Evolutionary conservation across 331 rosid genomes (phyloP), one percentile per base, ranked within the genome.

Genomic region (Saraca asoca): DNA sequence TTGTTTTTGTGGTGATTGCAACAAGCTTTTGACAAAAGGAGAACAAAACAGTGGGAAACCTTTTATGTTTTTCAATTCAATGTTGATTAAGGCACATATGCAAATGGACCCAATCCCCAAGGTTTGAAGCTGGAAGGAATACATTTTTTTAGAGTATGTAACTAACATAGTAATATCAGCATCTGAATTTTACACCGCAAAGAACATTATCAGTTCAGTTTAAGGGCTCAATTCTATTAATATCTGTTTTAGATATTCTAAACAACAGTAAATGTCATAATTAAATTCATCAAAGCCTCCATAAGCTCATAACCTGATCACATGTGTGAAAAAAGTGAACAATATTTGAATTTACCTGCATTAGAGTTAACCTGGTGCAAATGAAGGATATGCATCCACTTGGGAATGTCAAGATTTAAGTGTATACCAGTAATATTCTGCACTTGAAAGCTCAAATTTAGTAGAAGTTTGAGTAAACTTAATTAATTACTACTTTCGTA

Each of bases 371-470:
- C 74, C 88, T 78, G 81, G 79, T 90, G 96, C 86, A 86, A 66
- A 74, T 75, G 95, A 85, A 94, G 95, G 64, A 90, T 70, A 70
- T 14, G 89, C 83, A 82, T 69, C 99, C 96, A 94, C 84, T 90
- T 94, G 54, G 96, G 95, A 75, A 84, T 64, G 79, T 94, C 97
- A 77, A 94, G 87, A 88, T 88, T 77, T 53, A 83, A 77, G 80
- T 79, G 87, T 73, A 94, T 82, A 58, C 97, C 97, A 50, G 96
- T 78, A 77, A 90, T 68, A 80, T 79, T 81, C 99, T 94, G 85
- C 91, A 85, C 54, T 66, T 66, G 68, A 73, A 85, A 72, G 11
- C 54, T 68, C 61, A 70, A 66, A 62, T 58, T 76, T 44, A 73
- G 75, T 59, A 72, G 15, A 69, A 15, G 43, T 42, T 57, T 58